phyloP scores from a whole-genome alignment of 805 yeast genomes.

The Candida anglica region DNA sequence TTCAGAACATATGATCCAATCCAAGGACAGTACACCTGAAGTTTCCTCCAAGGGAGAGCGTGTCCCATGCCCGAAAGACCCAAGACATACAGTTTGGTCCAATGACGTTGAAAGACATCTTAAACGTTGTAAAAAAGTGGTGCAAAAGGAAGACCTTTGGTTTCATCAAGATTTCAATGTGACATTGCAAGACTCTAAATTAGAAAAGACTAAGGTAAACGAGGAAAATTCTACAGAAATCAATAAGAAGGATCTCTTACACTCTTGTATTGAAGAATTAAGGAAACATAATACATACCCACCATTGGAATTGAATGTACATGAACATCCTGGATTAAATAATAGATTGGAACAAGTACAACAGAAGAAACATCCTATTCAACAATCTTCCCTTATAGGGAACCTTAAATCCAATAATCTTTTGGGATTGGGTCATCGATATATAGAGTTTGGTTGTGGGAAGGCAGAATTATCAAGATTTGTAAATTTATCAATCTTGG shows the following conservation, averaged over 20 bases:
- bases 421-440: conserved; percentile 31
- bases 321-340: conserved; percentile 27
- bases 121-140: conserved; percentile 53
- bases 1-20: conserved; percentile 51
- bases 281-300: too few relatives aligned
- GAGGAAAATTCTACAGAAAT: conserved; percentile 1
- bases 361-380: conserved; percentile 73
- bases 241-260: neutral
- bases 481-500: conserved; percentile 37
- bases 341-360: conserved; percentile 45
- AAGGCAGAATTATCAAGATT: conserved; percentile 78
- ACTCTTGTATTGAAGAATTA: conserved; percentile 8
- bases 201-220: conserved; percentile 2
- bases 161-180: conserved; percentile 46
- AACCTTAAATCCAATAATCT: conserved; percentile 46
- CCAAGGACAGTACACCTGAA: conserved; percentile 10
- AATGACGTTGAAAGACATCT: conserved; percentile 53
- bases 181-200: conserved; percentile 12
- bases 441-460: conserved; percentile 88
- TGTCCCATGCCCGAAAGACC: conserved; percentile 74
- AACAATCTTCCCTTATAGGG: conserved; percentile 77
- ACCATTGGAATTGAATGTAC: conserved; percentile 12
- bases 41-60: conserved; percentile 41
- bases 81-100: conserved; percentile 69
- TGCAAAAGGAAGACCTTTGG: conserved; percentile 41